These are phyloP conservation scores for Aspergillus candidus DNA, from an alignment of 2,329 filamentous ascomycete genomes.

Conservation along the genomic window DNA sequence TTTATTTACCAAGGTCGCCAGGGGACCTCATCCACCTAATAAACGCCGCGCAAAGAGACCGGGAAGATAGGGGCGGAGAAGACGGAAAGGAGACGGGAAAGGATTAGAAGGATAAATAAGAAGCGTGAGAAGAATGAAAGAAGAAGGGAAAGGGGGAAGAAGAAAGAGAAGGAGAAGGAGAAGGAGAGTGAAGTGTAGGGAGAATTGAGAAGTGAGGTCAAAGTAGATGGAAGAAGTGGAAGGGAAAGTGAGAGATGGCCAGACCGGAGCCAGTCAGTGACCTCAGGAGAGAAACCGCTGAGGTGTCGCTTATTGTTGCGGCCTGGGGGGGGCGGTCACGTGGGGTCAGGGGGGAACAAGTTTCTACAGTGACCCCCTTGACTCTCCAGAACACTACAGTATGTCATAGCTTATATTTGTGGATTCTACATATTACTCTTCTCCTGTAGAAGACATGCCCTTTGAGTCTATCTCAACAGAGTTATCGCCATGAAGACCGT, in stretches of 20 bases:
- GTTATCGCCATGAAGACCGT: too few relatives aligned
- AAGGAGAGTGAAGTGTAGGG: conserved; percentile 8
- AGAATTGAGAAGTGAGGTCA: neutral
- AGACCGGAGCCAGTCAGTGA: conserved; percentile 31
- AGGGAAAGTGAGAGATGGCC: conserved; percentile 18
- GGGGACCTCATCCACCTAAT: conserved; percentile 39
- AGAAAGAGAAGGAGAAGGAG: conserved; percentile 15
- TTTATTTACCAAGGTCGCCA: conserved; percentile 42
- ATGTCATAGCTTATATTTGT: neutral
- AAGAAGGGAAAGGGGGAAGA: conserved; percentile 11
- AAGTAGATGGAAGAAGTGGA: conserved; percentile 9
- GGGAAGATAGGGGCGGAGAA: conserved; percentile 1
- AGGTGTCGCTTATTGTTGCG: conserved; percentile 33
- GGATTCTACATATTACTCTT: too few relatives aligned
- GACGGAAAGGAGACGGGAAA: neutral
- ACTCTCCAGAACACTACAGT: conserved; percentile 2
- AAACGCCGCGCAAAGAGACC: conserved; percentile 34
- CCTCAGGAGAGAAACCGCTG: conserved; percentile 38
- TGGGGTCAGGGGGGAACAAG: conserved; percentile 18
- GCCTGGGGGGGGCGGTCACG: conserved; percentile 22
- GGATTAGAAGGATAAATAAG: conserved; percentile 15
- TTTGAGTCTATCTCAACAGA: too few relatives aligned
- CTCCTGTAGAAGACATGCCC: too few relatives aligned
- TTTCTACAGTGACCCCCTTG: neutral
- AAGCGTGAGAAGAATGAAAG: conserved; percentile 16